These are phyloP conservation scores for Thelonectria rubi DNA, from an alignment of 2,329 filamentous ascomycete species.

Conservation along the genomic window DNA sequence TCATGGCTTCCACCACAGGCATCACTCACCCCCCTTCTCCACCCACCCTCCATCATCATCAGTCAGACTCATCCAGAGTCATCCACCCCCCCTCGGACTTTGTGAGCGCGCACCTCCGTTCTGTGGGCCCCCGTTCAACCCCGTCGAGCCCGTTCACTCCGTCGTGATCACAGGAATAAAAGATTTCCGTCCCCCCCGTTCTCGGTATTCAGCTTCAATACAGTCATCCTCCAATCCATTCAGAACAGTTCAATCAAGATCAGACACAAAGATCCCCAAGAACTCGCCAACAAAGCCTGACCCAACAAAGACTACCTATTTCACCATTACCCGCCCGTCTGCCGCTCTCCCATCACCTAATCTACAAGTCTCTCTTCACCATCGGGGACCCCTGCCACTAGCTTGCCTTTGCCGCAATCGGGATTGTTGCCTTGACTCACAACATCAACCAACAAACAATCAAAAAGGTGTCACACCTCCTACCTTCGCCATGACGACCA, in stretches of 20 bases:
- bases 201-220: slow-evolving; percentile 23
- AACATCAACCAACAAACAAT: slow-evolving; percentile 38
- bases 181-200: slow-evolving; percentile 39
- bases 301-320: slow-evolving; percentile 21
- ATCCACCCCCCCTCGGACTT: slow-evolving; percentile 9
- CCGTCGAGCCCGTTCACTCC: slow-evolving; percentile 35
- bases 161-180: slow-evolving; percentile 40
- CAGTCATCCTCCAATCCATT: slow-evolving; percentile 10
- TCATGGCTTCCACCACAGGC: not conserved
- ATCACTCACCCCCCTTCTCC: not conserved
- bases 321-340: slow-evolving; percentile 18
- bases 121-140: slow-evolving; percentile 25
- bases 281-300: slow-evolving; percentile 21
- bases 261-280: slow-evolving; percentile 20
- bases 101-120: slow-evolving; percentile 41
- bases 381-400: slow-evolving; percentile 45
- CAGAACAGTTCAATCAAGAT: slow-evolving; percentile 10
- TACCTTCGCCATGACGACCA: slow-evolving; percentile 45
- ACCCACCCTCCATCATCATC: not conserved
- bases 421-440: slow-evolving; percentile 44
- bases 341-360: slow-evolving; percentile 40
- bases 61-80: not conserved
- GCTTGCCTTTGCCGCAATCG: slow-evolving; percentile 41
- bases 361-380: slow-evolving; percentile 43
- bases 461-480: slow-evolving; percentile 36